Percentiles rank a stretch among this genome's conserved stretches.
phyloP scores from a whole-genome alignment of 768 basidiomycete genomes.

The Calvatia gigantea region DNA sequence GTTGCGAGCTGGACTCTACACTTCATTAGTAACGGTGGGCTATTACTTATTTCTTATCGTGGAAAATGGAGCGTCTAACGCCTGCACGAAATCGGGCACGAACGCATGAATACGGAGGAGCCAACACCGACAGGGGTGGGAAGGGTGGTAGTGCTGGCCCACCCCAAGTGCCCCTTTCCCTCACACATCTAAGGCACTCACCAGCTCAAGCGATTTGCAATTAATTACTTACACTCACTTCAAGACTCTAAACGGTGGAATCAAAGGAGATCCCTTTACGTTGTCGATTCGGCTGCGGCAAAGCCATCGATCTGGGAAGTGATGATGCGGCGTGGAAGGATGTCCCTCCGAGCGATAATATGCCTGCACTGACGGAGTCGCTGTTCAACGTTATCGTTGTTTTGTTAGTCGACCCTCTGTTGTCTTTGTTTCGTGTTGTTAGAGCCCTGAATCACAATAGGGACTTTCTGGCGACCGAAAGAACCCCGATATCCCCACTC shows the following conservation, averaged over 20 bases:
- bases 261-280: constrained; percentile 60
- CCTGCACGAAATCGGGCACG: background rate
- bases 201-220: background rate
- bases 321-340: constrained; percentile 67
- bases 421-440: too few relatives aligned
- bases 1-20: constrained; percentile 55
- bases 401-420: too few relatives aligned
- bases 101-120: background rate
- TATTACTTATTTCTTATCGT: constrained; percentile 69
- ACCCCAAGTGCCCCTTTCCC: too few relatives aligned
- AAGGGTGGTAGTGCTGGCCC: too few relatives aligned
- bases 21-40: constrained; percentile 68
- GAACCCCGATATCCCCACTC: too few relatives aligned
- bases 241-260: constrained; percentile 26
- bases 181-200: too few relatives aligned
- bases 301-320: constrained; percentile 60
- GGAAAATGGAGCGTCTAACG: constrained; percentile 24
- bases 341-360: constrained; percentile 73
- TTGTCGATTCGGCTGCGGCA: constrained; percentile 57
- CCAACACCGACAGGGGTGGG: background rate
- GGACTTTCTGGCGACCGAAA: too few relatives aligned
- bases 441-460: too few relatives aligned
- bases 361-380: constrained; percentile 30
- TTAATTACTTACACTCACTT: background rate
- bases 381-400: background rate